Conservation (phyloP, 2,329 filamentous ascomycete genomes). For the Aureobasidium melanogenum region DNA sequence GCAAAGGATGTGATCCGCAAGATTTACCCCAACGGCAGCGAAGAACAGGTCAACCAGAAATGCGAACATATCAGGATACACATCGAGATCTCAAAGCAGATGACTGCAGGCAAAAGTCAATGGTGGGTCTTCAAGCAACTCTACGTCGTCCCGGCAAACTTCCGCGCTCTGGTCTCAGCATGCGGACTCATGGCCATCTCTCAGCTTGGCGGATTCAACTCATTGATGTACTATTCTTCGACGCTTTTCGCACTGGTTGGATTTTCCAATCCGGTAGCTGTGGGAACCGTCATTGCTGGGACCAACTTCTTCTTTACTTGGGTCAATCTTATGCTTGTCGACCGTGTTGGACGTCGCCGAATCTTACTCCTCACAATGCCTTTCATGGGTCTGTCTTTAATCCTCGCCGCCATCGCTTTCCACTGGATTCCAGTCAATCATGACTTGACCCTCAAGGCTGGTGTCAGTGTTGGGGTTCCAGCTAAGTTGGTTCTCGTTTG, state of each 20-base stretch:
- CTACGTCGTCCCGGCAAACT: slow-evolving; percentile 27
- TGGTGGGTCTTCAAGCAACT: slow-evolving; percentile 24
- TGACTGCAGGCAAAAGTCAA: slow-evolving; percentile 23
- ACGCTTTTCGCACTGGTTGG: slow-evolving; percentile 50
- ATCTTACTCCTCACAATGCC: slow-evolving; percentile 43
- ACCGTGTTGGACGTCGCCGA: slow-evolving; percentile 66
- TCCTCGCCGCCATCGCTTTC: slow-evolving; percentile 68
- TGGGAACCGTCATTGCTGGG: slow-evolving; percentile 68
- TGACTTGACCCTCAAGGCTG: background rate
- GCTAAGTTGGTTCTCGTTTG: slow-evolving; percentile 32
- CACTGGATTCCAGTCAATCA: slow-evolving; percentile 46
- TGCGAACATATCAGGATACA: slow-evolving; percentile 19
- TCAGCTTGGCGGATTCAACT: background rate
- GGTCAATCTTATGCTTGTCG: slow-evolving; percentile 67
- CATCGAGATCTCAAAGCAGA: slow-evolving; percentile 17
- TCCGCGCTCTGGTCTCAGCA: slow-evolving; percentile 30
- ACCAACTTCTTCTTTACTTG: slow-evolving; percentile 77
- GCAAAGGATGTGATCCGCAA: slow-evolving; percentile 28
- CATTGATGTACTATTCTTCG: slow-evolving; percentile 17
- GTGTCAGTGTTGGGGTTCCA: slow-evolving; percentile 5
- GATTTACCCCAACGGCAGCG: slow-evolving; percentile 23
- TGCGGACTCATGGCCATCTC: slow-evolving; percentile 21
- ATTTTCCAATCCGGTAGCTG: slow-evolving; percentile 70
- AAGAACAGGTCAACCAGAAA: slow-evolving; percentile 21
- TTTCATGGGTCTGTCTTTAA: slow-evolving; percentile 49